These are phyloP conservation scores for Viola pubescens DNA, from an alignment of 441 rosid species.

Conservation along the genomic window DNA sequence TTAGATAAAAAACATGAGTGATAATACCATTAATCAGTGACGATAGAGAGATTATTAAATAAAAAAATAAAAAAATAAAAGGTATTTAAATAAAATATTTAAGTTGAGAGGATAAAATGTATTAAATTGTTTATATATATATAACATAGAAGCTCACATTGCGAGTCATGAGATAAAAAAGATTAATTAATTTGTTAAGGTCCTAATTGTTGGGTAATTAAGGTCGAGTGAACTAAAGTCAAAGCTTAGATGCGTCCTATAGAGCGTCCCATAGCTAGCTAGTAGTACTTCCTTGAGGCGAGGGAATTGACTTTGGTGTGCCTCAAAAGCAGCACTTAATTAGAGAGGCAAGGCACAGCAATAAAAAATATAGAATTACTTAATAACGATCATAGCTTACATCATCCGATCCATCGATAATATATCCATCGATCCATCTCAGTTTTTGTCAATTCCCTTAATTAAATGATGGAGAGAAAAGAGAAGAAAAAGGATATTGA, in stretches of 20 bases:
- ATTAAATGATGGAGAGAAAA: slow-evolving; percentile 1
- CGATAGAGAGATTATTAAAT: no score
- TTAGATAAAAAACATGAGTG: no score
- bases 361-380: background rate
- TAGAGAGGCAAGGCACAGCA: background rate
- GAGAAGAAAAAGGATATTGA: slow-evolving; percentile 36
- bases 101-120: background rate
- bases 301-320: slow-evolving; percentile 59
- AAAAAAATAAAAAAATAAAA: no score
- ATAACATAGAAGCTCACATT: background rate
- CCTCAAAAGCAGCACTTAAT: slow-evolving; percentile 36
- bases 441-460: no score
- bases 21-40: no score
- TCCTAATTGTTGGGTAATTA: slow-evolving; percentile 23
- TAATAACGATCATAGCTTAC: background rate
- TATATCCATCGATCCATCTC: background rate
- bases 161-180: background rate
- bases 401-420: background rate
- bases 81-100: no score
- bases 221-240: slow-evolving; percentile 44
- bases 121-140: background rate
- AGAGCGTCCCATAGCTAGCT: slow-evolving; percentile 21
- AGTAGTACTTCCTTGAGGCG: slow-evolving; percentile 41
- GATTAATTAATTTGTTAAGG: background rate
- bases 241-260: slow-evolving; percentile 63